These are phyloP conservation scores for Ophiostoma ulmi DNA, from an alignment of 2,329 filamentous ascomycete species.

Conservation along the genomic window DNA sequence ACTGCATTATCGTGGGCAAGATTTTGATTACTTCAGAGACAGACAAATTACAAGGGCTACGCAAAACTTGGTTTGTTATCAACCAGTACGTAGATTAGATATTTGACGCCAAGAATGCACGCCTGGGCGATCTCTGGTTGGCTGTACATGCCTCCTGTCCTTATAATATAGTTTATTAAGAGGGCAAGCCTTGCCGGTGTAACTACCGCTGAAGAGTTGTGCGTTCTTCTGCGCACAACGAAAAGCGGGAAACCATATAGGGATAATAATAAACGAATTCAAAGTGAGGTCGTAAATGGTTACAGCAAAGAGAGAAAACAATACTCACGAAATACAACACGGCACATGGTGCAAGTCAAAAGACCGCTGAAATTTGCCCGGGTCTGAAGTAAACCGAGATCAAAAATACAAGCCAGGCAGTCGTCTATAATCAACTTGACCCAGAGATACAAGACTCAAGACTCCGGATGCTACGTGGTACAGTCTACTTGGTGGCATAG, in stretches of 20 bases:
- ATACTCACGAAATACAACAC: background rate
- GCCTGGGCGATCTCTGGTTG: background rate
- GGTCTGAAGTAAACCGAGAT: background rate
- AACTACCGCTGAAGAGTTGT: conserved; percentile 10
- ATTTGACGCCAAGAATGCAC: background rate
- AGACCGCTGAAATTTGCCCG: background rate
- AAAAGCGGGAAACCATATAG: background rate
- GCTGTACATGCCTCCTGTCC: background rate
- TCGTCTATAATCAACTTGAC: background rate
- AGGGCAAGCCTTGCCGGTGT: conserved; percentile 12
- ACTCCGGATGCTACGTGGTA: background rate
- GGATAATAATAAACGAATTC: background rate
- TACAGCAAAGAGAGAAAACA: background rate
- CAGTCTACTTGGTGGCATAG: background rate
- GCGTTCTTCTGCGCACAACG: background rate
- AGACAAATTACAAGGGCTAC: background rate
- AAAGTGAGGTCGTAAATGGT: background rate
- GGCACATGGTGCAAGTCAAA: background rate
- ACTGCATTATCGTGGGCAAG: background rate
- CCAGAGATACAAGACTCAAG: background rate
- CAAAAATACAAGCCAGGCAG: background rate
- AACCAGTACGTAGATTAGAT: background rate
- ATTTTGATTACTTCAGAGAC: background rate
- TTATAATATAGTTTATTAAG: background rate
- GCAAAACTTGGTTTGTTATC: background rate